Evolutionary conservation across 371 early-diverging fungal species (phyloP).

Genomic region (Nematocida sp.): DNA sequence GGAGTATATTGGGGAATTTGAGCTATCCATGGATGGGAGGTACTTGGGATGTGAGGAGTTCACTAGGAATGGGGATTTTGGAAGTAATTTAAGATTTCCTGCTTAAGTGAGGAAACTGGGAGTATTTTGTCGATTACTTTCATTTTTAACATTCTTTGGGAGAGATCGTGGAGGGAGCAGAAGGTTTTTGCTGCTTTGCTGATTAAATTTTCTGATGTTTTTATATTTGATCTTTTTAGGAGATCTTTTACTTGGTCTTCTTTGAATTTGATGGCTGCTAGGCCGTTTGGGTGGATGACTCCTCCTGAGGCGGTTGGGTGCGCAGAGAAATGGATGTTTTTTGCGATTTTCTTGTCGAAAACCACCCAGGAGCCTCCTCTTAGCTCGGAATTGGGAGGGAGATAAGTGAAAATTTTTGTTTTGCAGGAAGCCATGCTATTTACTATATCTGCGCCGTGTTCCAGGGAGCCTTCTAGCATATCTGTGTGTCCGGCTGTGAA

Average conservation of each 20-base stretch:
- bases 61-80: neutral
- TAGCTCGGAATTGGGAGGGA: conserved; percentile 84
- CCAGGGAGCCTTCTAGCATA: conserved; percentile 90
- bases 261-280: conserved; percentile 95
- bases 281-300: conserved; percentile 91
- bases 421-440: conserved; percentile 82
- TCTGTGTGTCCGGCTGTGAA: conserved; percentile 95
- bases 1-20: too few relatives aligned
- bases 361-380: conserved; percentile 98
- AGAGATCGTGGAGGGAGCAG: conserved; percentile 48
- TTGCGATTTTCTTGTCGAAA: conserved; percentile 89
- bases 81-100: conserved; percentile 30
- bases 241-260: conserved; percentile 10
- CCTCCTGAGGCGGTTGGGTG: conserved; percentile 81
- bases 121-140: conserved; percentile 44
- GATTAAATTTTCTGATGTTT: neutral
- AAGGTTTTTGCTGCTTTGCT: conserved; percentile 18
- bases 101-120: conserved; percentile 4
- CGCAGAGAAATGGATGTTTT: conserved; percentile 94
- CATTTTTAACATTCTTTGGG: conserved; percentile 50
- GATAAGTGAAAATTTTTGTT: conserved; percentile 91
- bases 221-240: neutral
- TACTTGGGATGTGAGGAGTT: neutral
- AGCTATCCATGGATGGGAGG: neutral
- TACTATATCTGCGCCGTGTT: conserved; percentile 90